Base-by-base conservation (phyloP, 176 grass and related monocot species). In the Oryza officinalis region DNA sequence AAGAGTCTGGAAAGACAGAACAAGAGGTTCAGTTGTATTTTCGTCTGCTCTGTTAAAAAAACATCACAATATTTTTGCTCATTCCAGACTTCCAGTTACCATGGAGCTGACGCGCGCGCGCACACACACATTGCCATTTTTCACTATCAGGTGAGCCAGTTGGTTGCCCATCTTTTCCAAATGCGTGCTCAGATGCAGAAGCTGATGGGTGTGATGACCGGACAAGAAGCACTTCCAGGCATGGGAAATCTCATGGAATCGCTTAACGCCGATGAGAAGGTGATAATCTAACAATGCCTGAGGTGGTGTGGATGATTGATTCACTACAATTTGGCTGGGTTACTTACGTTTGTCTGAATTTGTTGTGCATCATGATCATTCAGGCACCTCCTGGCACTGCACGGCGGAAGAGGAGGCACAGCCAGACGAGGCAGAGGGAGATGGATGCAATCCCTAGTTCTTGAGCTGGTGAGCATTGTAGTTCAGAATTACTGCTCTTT, bases 111-210 rank as follows among this genome's bases (percentile, higher is more conserved):
- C 6, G 4, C 13, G 41, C 41, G 12, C 10, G 12, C 10, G 3
- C 43, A 22, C 69, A 40, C 52, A 20, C 49, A 59, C 32, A 35
- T 27, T 81, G 14, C 9, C 79, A 43, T 60, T 81, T 69, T 68
- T 57, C 13, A 78, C 79, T 63, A 49, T 89, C 13, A 97, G 95
- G 95, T 94, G 72, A 88, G 95, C 80, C 95, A 97, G 88, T 77
- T 97, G 81, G 90, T 98, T 40, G 92, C 92, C 41, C 92, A 94
- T 71, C 84, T 97, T 33, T 97, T 97, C 80, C 85, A 94, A 86
- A 93, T 97, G 95, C 89, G 95, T 12, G 84, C 86, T 26, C 75
- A 87, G 30, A 97, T 97, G 95, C 92, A 70, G 82, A 89, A 89
- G 31, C 44, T 89, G 63, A 89, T 89, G 87, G 70, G 82, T 31